Conservation (phyloP, 2,329 filamentous ascomycete genomes). For the Penicillium sp. region DNA sequence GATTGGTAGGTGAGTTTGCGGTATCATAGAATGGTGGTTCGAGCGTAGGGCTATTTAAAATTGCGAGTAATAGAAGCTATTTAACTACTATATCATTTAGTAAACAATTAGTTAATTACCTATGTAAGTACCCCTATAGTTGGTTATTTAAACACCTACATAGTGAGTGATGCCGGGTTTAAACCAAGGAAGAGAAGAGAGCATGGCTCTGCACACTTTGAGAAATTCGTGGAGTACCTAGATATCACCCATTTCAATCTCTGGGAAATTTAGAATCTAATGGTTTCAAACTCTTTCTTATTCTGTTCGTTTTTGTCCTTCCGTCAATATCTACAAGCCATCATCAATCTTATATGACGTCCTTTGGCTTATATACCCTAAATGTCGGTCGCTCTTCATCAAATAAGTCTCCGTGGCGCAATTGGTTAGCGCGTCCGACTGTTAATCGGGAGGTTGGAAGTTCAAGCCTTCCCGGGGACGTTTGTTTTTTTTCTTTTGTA, state of each 20-base stretch:
- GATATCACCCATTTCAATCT: neutral
- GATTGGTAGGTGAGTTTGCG: neutral
- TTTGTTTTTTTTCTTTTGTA: neutral
- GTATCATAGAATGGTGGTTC: neutral
- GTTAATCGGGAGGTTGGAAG: constrained; percentile 42
- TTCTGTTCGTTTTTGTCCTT: neutral
- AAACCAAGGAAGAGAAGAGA: too few relatives aligned
- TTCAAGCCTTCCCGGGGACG: constrained; percentile 45
- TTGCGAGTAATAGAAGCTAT: neutral
- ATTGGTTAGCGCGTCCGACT: constrained; percentile 39
- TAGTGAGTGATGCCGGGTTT: too few relatives aligned
- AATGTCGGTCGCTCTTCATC: neutral
- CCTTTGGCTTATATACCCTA: neutral
- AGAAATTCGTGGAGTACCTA: neutral
- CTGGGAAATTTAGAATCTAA: neutral
- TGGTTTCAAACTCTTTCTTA: neutral
- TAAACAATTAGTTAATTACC: neutral
- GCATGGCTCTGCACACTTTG: neutral
- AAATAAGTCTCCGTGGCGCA: constrained; percentile 33
- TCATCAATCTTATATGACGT: neutral
- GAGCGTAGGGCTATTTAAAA: neutral
- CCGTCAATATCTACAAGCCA: neutral
- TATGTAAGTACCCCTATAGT: neutral
- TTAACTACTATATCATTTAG: too few relatives aligned
- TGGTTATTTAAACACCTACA: neutral